Evolutionary conservation across 1,139 yeast genomes (phyloP).

Genomic region (Geotrichum phurueaensis): DNA sequence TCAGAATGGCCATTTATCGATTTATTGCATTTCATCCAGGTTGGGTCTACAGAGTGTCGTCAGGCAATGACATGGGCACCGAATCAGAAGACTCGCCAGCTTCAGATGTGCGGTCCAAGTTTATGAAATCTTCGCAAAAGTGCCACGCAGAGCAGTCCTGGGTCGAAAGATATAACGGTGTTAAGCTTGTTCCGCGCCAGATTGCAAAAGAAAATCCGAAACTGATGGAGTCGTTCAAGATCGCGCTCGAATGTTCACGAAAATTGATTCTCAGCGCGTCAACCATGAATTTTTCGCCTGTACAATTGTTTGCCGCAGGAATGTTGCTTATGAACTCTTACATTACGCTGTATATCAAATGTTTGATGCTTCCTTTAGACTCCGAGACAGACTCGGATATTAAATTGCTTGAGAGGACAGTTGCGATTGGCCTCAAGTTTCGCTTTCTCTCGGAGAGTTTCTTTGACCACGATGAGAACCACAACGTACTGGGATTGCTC

Average conservation of each 20-base stretch:
- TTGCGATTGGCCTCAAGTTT: slow-evolving; percentile 9
- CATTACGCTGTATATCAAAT: slow-evolving; percentile 28
- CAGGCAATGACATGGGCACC: background rate
- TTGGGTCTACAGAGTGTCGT: slow-evolving; percentile 23
- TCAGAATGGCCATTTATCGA: slow-evolving; percentile 27
- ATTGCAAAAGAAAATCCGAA: slow-evolving; percentile 20
- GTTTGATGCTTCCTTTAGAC: slow-evolving; percentile 26
- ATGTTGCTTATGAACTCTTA: slow-evolving; percentile 24
- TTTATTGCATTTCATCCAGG: slow-evolving; percentile 33
- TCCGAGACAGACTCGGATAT: slow-evolving; percentile 25
- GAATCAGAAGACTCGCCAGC: background rate
- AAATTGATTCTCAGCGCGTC: slow-evolving; percentile 20
- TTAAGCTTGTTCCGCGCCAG: slow-evolving; percentile 8
- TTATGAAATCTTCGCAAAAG: background rate
- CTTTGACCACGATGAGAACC: background rate
- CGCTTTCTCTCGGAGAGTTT: background rate
- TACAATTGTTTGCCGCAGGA: slow-evolving; percentile 19
- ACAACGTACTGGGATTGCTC: background rate
- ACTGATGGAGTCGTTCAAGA: slow-evolving; percentile 23
- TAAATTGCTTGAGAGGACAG: slow-evolving; percentile 20
- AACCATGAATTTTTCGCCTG: background rate
- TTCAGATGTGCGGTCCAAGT: background rate
- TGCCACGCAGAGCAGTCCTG: slow-evolving; percentile 3
- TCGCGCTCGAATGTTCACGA: slow-evolving; percentile 26
- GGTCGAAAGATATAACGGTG: slow-evolving; percentile 13